These are phyloP conservation scores for Acrocalymma vagum DNA, from an alignment of 2,329 filamentous ascomycete genomes.

Conservation along the genomic window DNA sequence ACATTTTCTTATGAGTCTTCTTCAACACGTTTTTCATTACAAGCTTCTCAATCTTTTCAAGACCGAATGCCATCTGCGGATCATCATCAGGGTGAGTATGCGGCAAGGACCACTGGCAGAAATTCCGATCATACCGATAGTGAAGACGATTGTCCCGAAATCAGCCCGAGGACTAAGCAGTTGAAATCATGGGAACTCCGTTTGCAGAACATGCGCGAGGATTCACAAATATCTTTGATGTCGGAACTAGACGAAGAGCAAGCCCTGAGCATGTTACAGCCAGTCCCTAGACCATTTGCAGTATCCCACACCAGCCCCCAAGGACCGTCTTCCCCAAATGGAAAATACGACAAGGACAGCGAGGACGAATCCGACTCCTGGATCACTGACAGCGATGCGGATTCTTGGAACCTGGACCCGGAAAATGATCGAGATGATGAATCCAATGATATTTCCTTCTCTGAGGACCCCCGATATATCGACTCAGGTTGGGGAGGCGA, in stretches of 20 bases:
- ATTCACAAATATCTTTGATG: slow-evolving; percentile 39
- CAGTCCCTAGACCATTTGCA: slow-evolving; percentile 53
- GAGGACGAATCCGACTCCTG: slow-evolving; percentile 34
- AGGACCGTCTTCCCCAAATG: slow-evolving; percentile 14
- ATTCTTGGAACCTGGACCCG: slow-evolving; percentile 43
- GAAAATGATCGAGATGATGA: slow-evolving; percentile 62
- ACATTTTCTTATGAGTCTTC: slow-evolving; percentile 42
- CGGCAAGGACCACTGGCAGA: slow-evolving; percentile 25
- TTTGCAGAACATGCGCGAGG: slow-evolving; percentile 31
- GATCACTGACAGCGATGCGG: slow-evolving; percentile 49
- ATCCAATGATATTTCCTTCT: slow-evolving; percentile 65
- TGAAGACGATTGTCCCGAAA: slow-evolving; percentile 6
- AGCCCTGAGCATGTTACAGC: slow-evolving; percentile 50
- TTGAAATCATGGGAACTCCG: slow-evolving; percentile 27
- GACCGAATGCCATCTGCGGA: slow-evolving; percentile 43
- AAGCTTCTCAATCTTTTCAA: slow-evolving; percentile 23
- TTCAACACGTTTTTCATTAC: slow-evolving; percentile 46
- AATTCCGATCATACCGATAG: slow-evolving; percentile 7
- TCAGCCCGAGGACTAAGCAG: slow-evolving; percentile 33
- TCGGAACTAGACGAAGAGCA: slow-evolving; percentile 46
- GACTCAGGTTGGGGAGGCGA: slow-evolving; percentile 78
- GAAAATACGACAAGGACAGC: slow-evolving; percentile 15
- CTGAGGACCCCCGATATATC: slow-evolving; percentile 69
- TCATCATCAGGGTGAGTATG: slow-evolving; percentile 64
- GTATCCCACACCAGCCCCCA: not conserved